Conservation (phyloP, 306 rosid species). For the Arachis stenosperma region DNA sequence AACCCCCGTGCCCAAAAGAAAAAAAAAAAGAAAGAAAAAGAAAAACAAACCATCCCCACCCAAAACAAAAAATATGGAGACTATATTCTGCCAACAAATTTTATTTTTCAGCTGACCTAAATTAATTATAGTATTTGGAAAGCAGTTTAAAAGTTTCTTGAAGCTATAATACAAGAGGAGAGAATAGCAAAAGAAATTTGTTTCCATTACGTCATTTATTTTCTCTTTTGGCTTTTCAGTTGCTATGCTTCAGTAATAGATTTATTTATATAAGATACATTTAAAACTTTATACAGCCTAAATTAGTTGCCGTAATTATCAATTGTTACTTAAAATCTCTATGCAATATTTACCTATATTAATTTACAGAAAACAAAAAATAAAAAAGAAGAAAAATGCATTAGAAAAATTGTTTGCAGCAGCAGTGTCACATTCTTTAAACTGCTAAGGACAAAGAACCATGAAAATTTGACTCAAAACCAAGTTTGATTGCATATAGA, state of each 20-base stretch:
- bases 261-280: slow-evolving; percentile 20
- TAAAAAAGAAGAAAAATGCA: not conserved
- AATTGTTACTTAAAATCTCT: not conserved
- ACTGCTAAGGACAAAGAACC: not conserved
- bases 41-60: no score
- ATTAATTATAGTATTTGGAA: not conserved
- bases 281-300: slow-evolving; percentile 5
- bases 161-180: not conserved
- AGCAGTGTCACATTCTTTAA: not conserved
- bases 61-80: no score
- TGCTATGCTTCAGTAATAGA: not conserved
- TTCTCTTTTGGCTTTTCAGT: not conserved
- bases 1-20: no score
- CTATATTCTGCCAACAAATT: not conserved
- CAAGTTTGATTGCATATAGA: slow-evolving; percentile 13
- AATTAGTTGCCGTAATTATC: slow-evolving; percentile 2
- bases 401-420: not conserved
- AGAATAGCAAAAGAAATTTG: slow-evolving; percentile 1
- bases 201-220: slow-evolving; percentile 13
- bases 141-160: slow-evolving; percentile 12
- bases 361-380: not conserved
- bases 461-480: slow-evolving; percentile 5
- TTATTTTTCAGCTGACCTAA: not conserved
- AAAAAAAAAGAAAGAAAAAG: no score
- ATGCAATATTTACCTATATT: not conserved